phyloP scores from a whole-genome alignment of 176 grass and related monocot species.

The Saccharum officinarum region DNA sequence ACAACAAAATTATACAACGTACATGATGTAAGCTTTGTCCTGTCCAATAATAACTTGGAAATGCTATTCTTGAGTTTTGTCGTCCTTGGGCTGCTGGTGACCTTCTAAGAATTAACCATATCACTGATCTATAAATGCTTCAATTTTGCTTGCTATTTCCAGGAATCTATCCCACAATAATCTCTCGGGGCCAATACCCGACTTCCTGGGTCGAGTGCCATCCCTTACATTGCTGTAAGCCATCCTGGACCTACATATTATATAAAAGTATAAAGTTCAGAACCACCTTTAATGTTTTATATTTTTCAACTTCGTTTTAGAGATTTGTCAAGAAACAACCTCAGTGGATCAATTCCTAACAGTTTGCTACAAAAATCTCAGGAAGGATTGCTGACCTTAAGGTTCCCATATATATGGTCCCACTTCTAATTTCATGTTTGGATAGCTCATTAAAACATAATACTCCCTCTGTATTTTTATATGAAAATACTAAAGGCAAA shows the following conservation, averaged over 20 bases:
- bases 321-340: not conserved
- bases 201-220: constrained; percentile 27
- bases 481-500: too few species aligned
- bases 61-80: too few species aligned
- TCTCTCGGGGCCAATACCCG: constrained; percentile 36
- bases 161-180: constrained; percentile 50
- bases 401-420: constrained; percentile 6
- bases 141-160: not conserved
- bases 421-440: too few species aligned
- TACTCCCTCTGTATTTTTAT: too few species aligned
- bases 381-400: constrained; percentile 25
- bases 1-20: too few species aligned
- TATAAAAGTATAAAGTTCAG: not conserved
- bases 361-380: constrained; percentile 37
- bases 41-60: too few species aligned
- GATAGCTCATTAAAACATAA: too few species aligned
- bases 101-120: too few species aligned
- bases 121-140: not conserved
- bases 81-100: too few species aligned
- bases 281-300: not conserved
- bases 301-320: not conserved
- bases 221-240: constrained; percentile 42
- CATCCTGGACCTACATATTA: not conserved
- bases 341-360: constrained; percentile 38
- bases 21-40: too few species aligned